Evolutionary conservation across 2,329 filamentous ascomycete genomes (phyloP).

Genomic region (Stachybotrys elegans): DNA sequence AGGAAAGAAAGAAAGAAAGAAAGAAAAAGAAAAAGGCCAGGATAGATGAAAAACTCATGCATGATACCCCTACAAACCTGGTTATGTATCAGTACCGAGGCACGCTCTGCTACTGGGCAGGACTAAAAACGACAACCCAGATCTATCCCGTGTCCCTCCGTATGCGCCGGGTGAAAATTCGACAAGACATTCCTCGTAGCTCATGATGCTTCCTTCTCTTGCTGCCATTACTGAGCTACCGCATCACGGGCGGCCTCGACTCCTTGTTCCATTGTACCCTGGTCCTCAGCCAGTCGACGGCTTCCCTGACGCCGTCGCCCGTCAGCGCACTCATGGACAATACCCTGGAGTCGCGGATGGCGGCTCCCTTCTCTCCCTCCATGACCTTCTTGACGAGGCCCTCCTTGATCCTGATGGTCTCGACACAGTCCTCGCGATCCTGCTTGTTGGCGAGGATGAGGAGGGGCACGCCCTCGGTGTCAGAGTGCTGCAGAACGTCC

Average conservation of each 20-base stretch:
- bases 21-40: conserved; percentile 14
- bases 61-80: conserved; percentile 20
- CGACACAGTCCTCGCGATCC: conserved; percentile 93
- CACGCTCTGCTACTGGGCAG: not conserved
- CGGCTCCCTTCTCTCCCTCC: conserved; percentile 83
- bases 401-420: conserved; percentile 96
- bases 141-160: conserved; percentile 4
- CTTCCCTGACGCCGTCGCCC: conserved; percentile 81
- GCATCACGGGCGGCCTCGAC: conserved; percentile 84
- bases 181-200: conserved; percentile 5
- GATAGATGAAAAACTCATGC: too few relatives aligned
- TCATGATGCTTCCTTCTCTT: conserved; percentile 6
- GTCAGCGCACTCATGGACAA: conserved; percentile 88
- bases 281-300: conserved; percentile 93
- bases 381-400: conserved; percentile 92
- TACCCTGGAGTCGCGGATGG: conserved; percentile 85
- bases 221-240: conserved; percentile 55
- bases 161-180: not conserved
- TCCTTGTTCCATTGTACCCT: conserved; percentile 97
- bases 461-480: conserved; percentile 86
- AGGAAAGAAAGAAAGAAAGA: conserved; percentile 12
- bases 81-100: not conserved
- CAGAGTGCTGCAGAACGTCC: conserved; percentile 79
- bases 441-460: conserved; percentile 96
- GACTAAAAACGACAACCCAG: conserved; percentile 4